Conservation (phyloP, 129 eudicot species). For the Tanacetum coccineum region DNA sequence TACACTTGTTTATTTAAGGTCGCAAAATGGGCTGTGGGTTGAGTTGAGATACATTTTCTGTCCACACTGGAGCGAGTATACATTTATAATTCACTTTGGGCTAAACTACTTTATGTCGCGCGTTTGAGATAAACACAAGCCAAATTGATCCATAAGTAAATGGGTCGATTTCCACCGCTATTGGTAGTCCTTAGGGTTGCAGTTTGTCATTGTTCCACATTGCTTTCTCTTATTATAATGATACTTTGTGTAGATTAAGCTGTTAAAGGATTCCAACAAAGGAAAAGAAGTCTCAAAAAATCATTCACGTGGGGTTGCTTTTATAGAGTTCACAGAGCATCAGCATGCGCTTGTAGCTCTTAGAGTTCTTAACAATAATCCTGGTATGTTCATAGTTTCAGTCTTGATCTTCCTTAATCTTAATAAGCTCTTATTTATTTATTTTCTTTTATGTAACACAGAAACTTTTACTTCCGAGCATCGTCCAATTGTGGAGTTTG, state of each 20-base stretch:
- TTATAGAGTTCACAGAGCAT: conserved; percentile 86
- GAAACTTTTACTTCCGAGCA: conserved; percentile 82
- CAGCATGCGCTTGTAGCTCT: conserved; percentile 95
- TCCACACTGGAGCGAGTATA: too few species aligned
- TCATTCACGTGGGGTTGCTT: conserved; percentile 94
- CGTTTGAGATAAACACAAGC: neutral
- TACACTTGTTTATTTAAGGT: neutral
- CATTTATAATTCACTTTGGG: too few species aligned
- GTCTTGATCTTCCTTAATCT: neutral
- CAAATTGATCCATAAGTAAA: neutral
- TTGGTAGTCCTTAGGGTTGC: neutral
- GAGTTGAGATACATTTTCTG: too few species aligned
- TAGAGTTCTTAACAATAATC: conserved; percentile 93
- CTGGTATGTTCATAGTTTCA: conserved; percentile 44
- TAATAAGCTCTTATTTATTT: neutral
- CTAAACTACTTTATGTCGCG: too few species aligned
- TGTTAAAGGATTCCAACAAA: conserved; percentile 61
- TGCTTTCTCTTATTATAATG: neutral
- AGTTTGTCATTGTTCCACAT: neutral
- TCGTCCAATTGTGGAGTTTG: conserved; percentile 98
- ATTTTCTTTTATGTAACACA: conserved; percentile 27
- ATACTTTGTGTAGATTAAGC: conserved; percentile 58
- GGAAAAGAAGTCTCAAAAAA: conserved; percentile 55
- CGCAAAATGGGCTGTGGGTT: too few species aligned
- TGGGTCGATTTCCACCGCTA: neutral